Conservation (phyloP, 108 stramenopile genomes). For the Aureococcus anophagefferens region DNA sequence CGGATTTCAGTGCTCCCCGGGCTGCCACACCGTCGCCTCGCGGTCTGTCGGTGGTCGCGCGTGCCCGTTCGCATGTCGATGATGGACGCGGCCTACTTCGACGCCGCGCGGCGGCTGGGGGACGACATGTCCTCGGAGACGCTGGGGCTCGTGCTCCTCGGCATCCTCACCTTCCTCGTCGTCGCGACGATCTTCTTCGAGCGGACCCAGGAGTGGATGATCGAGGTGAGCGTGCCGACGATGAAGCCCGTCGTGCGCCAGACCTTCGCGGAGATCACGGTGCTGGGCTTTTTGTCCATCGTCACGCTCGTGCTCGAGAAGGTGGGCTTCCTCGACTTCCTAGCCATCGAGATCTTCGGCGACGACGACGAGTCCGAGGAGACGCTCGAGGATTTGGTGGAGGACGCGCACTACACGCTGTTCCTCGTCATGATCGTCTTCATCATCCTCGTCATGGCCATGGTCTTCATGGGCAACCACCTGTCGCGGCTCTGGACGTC, state of each 20-base stretch:
- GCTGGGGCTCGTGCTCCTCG: too few relatives aligned
- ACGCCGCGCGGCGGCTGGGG: too few relatives aligned
- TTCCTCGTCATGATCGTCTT: slow-evolving; percentile 52
- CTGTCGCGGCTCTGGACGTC: slow-evolving; percentile 30
- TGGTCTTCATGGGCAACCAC: slow-evolving; percentile 22
- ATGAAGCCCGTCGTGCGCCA: slow-evolving; percentile 32
- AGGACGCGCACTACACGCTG: slow-evolving; percentile 42
- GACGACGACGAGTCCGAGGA: slow-evolving; percentile 27
- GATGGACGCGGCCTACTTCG: too few relatives aligned
- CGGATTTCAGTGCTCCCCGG: too few relatives aligned
- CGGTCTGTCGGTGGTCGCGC: too few relatives aligned
- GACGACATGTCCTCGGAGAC: too few relatives aligned
- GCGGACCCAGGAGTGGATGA: slow-evolving; percentile 28
- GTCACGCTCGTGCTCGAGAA: slow-evolving; percentile 33
- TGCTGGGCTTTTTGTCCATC: slow-evolving; percentile 46
- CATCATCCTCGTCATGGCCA: slow-evolving; percentile 34
- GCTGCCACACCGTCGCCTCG: too few relatives aligned
- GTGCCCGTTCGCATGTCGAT: too few relatives aligned
- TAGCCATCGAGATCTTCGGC: slow-evolving; percentile 32
- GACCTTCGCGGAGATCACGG: slow-evolving; percentile 48
- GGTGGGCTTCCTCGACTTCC: slow-evolving; percentile 23
- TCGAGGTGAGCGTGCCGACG: slow-evolving; percentile 18
- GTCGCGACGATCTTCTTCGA: slow-evolving; percentile 41
- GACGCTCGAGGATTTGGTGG: slow-evolving; percentile 35
- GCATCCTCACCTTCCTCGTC: slow-evolving; percentile 34